Evolutionary conservation across 805 yeast species (phyloP).

Genomic region (Wickerhamomyces kurtzmanii): DNA sequence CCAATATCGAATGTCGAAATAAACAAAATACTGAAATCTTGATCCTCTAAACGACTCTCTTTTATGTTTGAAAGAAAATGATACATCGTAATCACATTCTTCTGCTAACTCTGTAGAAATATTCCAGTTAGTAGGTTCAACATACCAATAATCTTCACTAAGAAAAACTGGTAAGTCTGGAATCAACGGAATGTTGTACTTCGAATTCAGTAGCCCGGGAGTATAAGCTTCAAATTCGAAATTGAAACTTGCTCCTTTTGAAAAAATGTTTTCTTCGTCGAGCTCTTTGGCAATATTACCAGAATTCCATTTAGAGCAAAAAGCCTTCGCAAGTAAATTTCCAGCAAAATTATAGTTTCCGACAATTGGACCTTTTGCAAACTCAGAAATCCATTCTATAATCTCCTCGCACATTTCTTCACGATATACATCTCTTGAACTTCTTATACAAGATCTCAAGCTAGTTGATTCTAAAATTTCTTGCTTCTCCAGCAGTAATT

Average conservation of each 20-base stretch:
- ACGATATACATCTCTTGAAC: conserved; percentile 59
- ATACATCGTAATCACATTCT: conserved; percentile 33
- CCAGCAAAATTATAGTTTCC: conserved; percentile 37
- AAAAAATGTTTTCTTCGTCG: too few relatives aligned
- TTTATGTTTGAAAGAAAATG: conserved; percentile 3
- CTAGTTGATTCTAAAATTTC: conserved; percentile 53
- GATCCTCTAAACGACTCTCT: conserved; percentile 25
- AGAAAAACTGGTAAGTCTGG: conserved; percentile 1
- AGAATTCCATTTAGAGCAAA: conserved; percentile 50
- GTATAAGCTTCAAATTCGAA: too few relatives aligned
- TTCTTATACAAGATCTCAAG: conserved; percentile 53
- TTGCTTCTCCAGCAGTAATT: conserved; percentile 42
- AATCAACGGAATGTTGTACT: conserved; percentile 2
- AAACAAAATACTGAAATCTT: conserved; percentile 30
- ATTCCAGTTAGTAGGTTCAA: conserved; percentile 34
- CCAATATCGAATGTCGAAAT: conserved; percentile 68
- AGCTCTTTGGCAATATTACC: conserved; percentile 28
- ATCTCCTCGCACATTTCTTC: conserved; percentile 78
- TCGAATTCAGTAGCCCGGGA: too few relatives aligned
- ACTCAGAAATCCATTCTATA: conserved; percentile 51
- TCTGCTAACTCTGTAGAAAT: conserved; percentile 28
- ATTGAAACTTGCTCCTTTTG: too few relatives aligned
- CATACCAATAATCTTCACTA: conserved; percentile 25
- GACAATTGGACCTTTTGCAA: conserved; percentile 44
- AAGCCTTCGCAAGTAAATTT: conserved; percentile 43